Percentiles rank a stretch among this genome's conserved stretches.
Evolutionary conservation across 2,329 filamentous ascomycete genomes (phyloP).

Genomic region (Fusarium hostae): DNA sequence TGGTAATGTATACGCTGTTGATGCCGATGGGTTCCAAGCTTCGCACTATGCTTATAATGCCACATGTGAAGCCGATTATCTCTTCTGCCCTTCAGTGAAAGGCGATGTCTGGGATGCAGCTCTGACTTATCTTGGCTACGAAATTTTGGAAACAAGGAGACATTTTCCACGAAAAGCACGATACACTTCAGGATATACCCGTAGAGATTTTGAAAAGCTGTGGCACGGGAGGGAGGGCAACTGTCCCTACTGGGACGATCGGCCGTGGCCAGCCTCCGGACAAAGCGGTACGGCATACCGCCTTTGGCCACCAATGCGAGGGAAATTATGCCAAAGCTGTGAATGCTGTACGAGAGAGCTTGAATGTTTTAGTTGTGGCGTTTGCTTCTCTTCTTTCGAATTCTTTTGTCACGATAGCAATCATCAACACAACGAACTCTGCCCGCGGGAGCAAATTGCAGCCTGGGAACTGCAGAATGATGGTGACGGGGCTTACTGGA

Average conservation of each 20-base stretch:
- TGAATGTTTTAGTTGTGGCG: not conserved
- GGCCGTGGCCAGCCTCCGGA: not conserved
- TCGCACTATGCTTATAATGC: not conserved
- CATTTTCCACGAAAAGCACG: accelerated
- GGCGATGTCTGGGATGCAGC: not conserved
- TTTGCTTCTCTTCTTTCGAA: not conserved
- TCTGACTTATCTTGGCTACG: not conserved
- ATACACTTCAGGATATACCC: not conserved
- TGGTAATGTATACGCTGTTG: not conserved
- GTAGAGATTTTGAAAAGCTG: not conserved
- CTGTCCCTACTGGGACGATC: slow-evolving; percentile 8
- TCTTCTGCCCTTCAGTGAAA: accelerated
- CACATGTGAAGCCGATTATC: not conserved
- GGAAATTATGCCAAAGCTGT: not conserved
- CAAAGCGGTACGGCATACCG: not conserved
- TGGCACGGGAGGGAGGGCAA: not conserved
- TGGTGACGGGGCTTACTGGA: accelerated
- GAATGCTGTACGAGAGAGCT: accelerated
- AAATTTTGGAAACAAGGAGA: not conserved
- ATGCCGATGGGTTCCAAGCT: not conserved
- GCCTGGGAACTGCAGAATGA: accelerated
- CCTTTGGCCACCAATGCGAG: not conserved
- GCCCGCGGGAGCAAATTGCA: not conserved
- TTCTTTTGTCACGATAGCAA: accelerated
- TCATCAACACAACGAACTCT: accelerated